phyloP scores from a whole-genome alignment of 257 asterid species.

The Solanum arcanum region DNA sequence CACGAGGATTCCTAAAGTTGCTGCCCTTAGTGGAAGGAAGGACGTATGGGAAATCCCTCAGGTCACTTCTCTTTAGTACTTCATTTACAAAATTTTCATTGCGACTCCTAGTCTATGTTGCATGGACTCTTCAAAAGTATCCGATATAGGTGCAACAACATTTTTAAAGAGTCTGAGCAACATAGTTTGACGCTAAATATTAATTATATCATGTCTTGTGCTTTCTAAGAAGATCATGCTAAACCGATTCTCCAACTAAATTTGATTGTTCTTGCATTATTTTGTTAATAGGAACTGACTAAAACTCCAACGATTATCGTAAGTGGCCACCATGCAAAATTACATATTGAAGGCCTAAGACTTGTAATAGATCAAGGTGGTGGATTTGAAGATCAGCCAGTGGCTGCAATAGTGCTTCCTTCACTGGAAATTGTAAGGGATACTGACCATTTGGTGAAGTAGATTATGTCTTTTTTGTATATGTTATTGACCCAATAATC shows the following conservation, averaged over 20 bases:
- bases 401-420: constrained; percentile 79
- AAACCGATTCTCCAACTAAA: not conserved
- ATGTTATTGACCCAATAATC: not conserved
- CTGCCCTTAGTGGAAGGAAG: constrained; percentile 72
- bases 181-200: not conserved
- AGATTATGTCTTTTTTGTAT: not conserved
- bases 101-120: not conserved
- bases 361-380: constrained; percentile 79
- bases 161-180: not conserved
- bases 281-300: constrained; percentile 36
- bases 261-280: not conserved
- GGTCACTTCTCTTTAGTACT: constrained; percentile 26
- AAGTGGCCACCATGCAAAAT: constrained; percentile 83
- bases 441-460: constrained; percentile 27
- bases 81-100: not conserved
- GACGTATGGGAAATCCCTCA: constrained; percentile 79
- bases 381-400: constrained; percentile 51
- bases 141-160: not conserved
- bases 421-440: constrained; percentile 59
- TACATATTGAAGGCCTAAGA: constrained; percentile 52
- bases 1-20: constrained; percentile 76
- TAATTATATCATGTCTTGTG: not conserved
- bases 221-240: not conserved
- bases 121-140: not conserved
- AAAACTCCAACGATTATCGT: constrained; percentile 43